A percentile compares a stretch with the other conserved stretches of the same genome.
These are phyloP conservation scores for Pulchroboletus neoregius DNA, from an alignment of 1,284 basidiomycete species.

Conservation along the genomic window DNA sequence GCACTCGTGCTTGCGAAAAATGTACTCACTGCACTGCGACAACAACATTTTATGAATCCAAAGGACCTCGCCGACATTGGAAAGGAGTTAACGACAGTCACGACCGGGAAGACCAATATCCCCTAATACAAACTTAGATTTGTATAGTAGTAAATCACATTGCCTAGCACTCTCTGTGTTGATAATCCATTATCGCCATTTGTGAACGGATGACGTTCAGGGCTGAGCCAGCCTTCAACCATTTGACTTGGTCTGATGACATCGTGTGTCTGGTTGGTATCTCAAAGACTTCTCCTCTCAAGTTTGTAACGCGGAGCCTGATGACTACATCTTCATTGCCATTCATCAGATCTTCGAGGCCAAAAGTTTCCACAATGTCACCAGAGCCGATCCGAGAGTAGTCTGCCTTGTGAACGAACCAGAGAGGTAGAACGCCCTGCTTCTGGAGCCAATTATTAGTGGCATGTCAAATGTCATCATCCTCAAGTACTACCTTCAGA, in stretches of 20 bases:
- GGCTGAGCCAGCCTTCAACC: constrained; percentile 83
- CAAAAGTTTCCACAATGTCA: constrained; percentile 44
- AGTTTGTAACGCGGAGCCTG: constrained; percentile 67
- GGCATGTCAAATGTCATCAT: neutral
- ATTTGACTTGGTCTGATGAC: constrained; percentile 84
- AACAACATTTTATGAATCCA: constrained; percentile 19
- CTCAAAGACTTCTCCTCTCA: constrained; percentile 59
- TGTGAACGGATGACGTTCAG: constrained; percentile 77
- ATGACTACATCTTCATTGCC: constrained; percentile 52
- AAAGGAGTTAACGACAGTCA: constrained; percentile 19
- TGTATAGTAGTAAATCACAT: neutral
- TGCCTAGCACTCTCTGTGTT: neutral
- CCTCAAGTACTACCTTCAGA: constrained; percentile 64
- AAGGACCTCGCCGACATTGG: constrained; percentile 30
- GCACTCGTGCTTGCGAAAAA: constrained; percentile 58
- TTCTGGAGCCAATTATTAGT: constrained; percentile 52
- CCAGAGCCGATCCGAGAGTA: constrained; percentile 81
- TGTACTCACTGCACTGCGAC: constrained; percentile 43
- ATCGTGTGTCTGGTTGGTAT: constrained; percentile 83
- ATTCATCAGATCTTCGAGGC: constrained; percentile 46
- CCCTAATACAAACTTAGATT: constrained; percentile 8
- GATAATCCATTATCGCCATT: constrained; percentile 28
- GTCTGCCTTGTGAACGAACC: constrained; percentile 84
- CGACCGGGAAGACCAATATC: neutral
- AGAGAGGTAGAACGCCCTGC: constrained; percentile 91